Evolutionary conservation across 164 flowering plant genomes (phyloP), one percentile per base, ranked within the genome.

Genomic region (Stephania cephalantha): DNA sequence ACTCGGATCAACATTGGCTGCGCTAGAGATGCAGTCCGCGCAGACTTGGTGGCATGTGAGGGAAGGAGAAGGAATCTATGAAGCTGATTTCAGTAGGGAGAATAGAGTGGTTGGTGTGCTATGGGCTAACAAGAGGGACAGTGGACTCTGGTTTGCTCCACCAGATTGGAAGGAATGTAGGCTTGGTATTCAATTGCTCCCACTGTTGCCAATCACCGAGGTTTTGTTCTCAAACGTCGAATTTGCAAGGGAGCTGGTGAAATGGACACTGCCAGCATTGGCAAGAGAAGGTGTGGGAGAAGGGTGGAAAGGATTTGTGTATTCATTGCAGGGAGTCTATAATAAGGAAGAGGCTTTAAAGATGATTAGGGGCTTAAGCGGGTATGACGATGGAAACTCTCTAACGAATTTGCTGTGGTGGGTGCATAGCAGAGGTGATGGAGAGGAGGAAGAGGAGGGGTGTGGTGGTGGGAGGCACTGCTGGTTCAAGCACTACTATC

Each of bases 221-320:
- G 78, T 79, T 53, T 70, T 92, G 81, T 93, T 93, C 78, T 82
- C 87, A 18, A 91, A 95, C 77, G 78, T 78, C 11, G 80, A 61
- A 20, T 90, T 85, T 75, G 86, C 68, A 12, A 87, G 75, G 71
- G 83, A 93, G 79, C 83, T 95, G 17, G 96, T 93, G 74, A 69
- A 82, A 2, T 93, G 96, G 99, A 82, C 93, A 1, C 68, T 85
- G 74, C 97, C 98, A 0, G 88, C 92, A 52, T 52, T 93, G 83
- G 76, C 18, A 12, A 86, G 97, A 72, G 89, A 83, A 74, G 98
- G 94, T 10, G 94, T 89, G 25, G 92, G 86, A 70, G 97, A 91
- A 79, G 97, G 97, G 15, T 93, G 97, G 99, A 95, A 90, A 79
- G 98, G 98, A 1, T 95, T 93, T 77, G 85, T 86, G 0, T 93